A percentile compares a stretch with the other conserved stretches of the same genome.
Conservation (phyloP, 2,329 filamentous ascomycete species). For the Fusarium xyrophilum region DNA sequence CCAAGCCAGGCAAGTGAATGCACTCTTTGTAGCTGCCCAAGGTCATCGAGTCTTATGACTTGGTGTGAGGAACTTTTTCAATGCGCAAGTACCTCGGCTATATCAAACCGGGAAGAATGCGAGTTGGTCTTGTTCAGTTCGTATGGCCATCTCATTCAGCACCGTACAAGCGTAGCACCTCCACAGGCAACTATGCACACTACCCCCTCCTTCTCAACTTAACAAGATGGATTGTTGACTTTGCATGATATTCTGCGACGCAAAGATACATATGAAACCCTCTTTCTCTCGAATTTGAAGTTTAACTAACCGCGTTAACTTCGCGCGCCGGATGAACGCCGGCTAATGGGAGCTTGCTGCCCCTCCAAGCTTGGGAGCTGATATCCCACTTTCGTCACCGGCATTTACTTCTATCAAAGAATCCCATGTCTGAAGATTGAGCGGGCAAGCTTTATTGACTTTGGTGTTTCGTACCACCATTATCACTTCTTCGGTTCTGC, state of each 20-base stretch:
- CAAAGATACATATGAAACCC: not conserved
- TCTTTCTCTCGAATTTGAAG: not conserved
- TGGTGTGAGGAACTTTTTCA: not conserved
- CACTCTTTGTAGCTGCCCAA: not conserved
- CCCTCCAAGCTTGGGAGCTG: constrained; percentile 39
- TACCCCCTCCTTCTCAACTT: not conserved
- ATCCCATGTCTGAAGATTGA: constrained; percentile 1
- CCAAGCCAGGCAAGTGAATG: not conserved
- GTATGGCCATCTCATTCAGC: not conserved
- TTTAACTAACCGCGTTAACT: constrained; percentile 7
- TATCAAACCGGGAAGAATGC: not conserved
- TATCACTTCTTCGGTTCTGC: not conserved
- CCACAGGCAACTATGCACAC: not conserved
- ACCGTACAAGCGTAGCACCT: not conserved
- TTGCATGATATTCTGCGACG: not conserved
- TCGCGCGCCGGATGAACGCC: constrained; percentile 35
- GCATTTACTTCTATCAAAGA: constrained; percentile 17
- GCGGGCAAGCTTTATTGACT: not conserved
- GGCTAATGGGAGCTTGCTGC: constrained; percentile 34
- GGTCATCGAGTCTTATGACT: not conserved
- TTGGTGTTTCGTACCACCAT: not conserved
- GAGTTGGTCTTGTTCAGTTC: not conserved
- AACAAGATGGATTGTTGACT: not conserved
- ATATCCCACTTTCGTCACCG: constrained; percentile 23
- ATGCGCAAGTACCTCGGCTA: not conserved